Conservation (phyloP, 2,329 filamentous ascomycete species). For the Pyrenophora graminea region DNA sequence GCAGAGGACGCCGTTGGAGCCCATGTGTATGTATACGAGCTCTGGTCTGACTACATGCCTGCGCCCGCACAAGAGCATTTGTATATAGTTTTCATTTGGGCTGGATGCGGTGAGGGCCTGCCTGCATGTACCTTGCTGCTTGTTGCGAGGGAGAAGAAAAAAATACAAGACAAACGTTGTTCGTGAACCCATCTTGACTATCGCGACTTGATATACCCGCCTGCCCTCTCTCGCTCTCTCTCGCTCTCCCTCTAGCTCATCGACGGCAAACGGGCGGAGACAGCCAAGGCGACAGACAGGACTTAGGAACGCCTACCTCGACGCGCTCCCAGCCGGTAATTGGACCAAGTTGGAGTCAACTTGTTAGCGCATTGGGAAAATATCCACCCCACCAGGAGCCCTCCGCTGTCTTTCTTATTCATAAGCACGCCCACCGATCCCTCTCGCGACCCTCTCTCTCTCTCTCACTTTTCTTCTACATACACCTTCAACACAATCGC, state of each 20-base stretch:
- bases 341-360: constrained; percentile 38
- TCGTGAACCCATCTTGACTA: constrained; percentile 24
- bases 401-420: constrained; percentile 38
- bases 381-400: constrained; percentile 41
- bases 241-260: constrained; percentile 6
- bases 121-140: too few species aligned
- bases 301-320: constrained; percentile 25
- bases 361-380: constrained; percentile 42
- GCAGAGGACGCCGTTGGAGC: constrained; percentile 23
- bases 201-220: constrained; percentile 16
- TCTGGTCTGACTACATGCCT: constrained; percentile 15
- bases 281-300: constrained; percentile 17
- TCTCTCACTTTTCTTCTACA: background rate
- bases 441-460: constrained; percentile 22
- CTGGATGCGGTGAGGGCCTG: background rate
- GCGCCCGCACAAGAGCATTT: background rate
- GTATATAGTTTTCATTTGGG: background rate
- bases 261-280: constrained; percentile 25
- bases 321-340: constrained; percentile 35
- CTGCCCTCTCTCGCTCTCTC: background rate
- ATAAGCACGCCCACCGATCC: constrained; percentile 40
- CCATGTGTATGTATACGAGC: constrained; percentile 27
- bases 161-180: constrained; percentile 20
- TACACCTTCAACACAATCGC: constrained; percentile 21
- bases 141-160: background rate